Base-by-base conservation (phyloP, 768 basidiomycete genomes). In the Naganishia friedmannii region DNA sequence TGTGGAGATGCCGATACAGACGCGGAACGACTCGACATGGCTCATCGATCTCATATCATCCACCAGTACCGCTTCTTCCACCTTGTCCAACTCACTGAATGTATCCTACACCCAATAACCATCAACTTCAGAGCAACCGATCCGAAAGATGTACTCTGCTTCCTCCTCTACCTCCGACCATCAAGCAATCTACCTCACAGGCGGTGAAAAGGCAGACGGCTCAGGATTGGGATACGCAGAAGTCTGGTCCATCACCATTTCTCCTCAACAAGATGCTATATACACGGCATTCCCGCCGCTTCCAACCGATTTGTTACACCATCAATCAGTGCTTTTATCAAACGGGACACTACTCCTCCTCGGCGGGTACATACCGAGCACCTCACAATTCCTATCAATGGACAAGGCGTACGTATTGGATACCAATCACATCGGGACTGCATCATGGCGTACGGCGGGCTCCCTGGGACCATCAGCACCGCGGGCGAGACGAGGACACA, bases 141-240 rank as follows among this genome's bases (percentile, higher is more conserved):
- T 85, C 67, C 85, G 92, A 34, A 86, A 92, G 55, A 88, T 90
- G n/a, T 86, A 88, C 74, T 91, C 93, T 76, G 85, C 89, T 9
- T 80, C 89, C 7, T 84, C 85, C 9, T 84, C 85, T 13, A 70
- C 83, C 0, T 72, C 76, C 7, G 80, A 82, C 8, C 88, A 87
- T 7, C 81, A 70, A 3, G 37, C 83, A 54, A 83, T 91, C 13
- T 91, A 85, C 81, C 84, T 94, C 42, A 84, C 89, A 55, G 93
- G 93, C 3, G 93, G 93, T 9, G 85, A 89, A 80, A 88, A 85
- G 74, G 87, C 87, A n/a, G 93, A 95, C 78, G 90, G 87, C 15
- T 93, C 92, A 10, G 84, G 84, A 0, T 82, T 81, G 58, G 86
- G 83, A 0, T 88, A 89, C 75, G 82, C 85, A 6, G 87, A 89